Evolutionary conservation across 768 basidiomycete genomes (phyloP).

Genomic region (Russula ochroleuca): DNA sequence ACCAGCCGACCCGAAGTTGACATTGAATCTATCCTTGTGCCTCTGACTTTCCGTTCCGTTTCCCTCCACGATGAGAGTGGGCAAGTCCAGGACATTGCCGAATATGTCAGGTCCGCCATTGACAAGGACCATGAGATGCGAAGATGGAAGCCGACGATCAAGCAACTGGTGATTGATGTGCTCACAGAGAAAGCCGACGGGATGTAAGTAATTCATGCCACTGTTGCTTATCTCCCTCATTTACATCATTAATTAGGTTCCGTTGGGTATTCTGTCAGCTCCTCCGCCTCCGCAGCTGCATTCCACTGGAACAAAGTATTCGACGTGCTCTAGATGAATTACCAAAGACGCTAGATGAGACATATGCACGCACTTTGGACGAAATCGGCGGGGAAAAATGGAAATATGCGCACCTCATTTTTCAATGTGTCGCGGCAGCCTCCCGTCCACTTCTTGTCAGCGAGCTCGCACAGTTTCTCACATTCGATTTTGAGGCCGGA

Average conservation of each 20-base stretch:
- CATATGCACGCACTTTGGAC: background rate
- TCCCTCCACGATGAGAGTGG: background rate
- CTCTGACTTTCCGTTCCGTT: background rate
- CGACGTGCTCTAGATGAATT: background rate
- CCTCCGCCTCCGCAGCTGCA: background rate
- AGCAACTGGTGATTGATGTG: background rate
- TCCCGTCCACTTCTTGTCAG: background rate
- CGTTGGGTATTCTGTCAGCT: background rate
- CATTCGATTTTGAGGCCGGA: background rate
- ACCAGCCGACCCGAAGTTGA: conserved; percentile 2
- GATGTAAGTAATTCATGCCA: background rate
- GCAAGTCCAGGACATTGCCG: background rate
- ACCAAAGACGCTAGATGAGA: background rate
- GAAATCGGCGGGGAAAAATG: background rate
- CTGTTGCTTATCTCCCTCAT: no score
- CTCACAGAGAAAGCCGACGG: background rate
- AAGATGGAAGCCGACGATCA: background rate
- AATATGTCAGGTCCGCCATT: background rate
- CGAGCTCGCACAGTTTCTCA: conserved; percentile 6
- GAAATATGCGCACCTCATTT: background rate
- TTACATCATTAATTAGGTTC: background rate
- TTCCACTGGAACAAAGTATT: background rate
- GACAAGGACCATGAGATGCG: no score
- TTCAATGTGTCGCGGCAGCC: background rate
- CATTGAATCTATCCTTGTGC: background rate